Conservation (phyloP, 176 grass and related monocot species). For the Avena atlantica region DNA sequence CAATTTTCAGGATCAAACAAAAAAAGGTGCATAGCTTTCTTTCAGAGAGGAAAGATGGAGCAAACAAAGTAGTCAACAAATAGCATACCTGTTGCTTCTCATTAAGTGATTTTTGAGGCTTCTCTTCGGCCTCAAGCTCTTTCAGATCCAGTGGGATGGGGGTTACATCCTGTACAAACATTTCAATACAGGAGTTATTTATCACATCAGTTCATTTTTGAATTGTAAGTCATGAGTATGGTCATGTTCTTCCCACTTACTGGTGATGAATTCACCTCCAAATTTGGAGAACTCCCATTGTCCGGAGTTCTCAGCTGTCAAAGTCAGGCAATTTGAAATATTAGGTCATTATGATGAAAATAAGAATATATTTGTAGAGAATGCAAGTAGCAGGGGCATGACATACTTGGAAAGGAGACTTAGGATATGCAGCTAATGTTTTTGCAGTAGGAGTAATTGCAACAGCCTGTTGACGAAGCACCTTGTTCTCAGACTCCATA, state of each 20-base stretch:
- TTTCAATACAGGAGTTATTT: slow-evolving; percentile 48
- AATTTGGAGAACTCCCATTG: slow-evolving; percentile 62
- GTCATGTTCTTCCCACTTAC: slow-evolving; percentile 61
- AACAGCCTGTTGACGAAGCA: slow-evolving; percentile 95
- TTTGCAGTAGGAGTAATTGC: slow-evolving; percentile 91
- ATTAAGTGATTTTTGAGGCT: slow-evolving; percentile 97
- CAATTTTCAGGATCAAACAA: slow-evolving; percentile 46
- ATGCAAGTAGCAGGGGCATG: slow-evolving; percentile 34
- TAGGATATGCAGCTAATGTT: slow-evolving; percentile 75
- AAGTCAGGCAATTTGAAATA: slow-evolving; percentile 43
- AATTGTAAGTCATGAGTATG: slow-evolving; percentile 33
- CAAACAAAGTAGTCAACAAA: slow-evolving; percentile 40
- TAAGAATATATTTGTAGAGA: slow-evolving; percentile 24
- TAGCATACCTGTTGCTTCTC: slow-evolving; percentile 91
- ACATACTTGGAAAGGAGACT: slow-evolving; percentile 56
- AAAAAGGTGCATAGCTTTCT: slow-evolving; percentile 11
- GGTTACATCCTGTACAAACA: slow-evolving; percentile 65
- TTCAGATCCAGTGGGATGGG: slow-evolving; percentile 65
- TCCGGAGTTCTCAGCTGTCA: slow-evolving; percentile 73
- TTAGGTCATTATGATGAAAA: slow-evolving; percentile 38
- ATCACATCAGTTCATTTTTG: slow-evolving; percentile 22
- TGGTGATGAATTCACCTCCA: slow-evolving; percentile 69
- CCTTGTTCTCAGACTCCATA: slow-evolving; percentile 95
- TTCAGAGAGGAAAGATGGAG: slow-evolving; percentile 12
- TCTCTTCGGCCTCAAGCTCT: slow-evolving; percentile 89